Percentiles rank a stretch among this genome's conserved stretches.
phyloP scores from a whole-genome alignment of 2,329 filamentous ascomycete genomes.

The Grosmannia clavigera region DNA sequence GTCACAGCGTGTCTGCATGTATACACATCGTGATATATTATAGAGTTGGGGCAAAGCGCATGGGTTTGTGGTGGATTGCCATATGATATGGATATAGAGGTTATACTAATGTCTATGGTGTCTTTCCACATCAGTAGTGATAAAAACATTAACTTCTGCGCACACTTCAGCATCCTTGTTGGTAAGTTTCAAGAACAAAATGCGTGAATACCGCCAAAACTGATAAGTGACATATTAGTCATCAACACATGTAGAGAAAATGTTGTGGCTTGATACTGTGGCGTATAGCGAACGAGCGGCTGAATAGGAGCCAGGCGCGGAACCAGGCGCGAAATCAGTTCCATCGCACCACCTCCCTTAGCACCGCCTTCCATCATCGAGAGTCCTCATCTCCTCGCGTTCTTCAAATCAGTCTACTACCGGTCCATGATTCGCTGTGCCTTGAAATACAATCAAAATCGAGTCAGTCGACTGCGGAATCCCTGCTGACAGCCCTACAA shows the following conservation, averaged over 20 bases:
- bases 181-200: no score
- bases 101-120: neutral
- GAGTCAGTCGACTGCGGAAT: neutral
- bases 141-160: neutral
- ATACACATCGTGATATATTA: slow-evolving; percentile 6
- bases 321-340: neutral
- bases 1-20: neutral
- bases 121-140: neutral
- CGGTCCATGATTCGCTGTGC: neutral
- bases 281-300: neutral
- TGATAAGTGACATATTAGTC: neutral
- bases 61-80: neutral
- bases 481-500: neutral
- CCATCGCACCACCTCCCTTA: neutral
- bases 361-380: neutral
- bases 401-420: neutral
- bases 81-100: neutral
- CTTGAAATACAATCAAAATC: neutral
- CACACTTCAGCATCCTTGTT: no score
- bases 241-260: neutral
- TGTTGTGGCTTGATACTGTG: neutral
- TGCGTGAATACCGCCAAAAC: neutral
- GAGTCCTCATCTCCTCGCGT: neutral
- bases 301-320: neutral
- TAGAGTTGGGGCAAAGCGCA: slow-evolving; percentile 6